A percentile compares a stretch with the other conserved stretches of the same genome.
Evolutionary conservation across 2,329 filamentous ascomycete species (phyloP).

Genomic region (Zasmidium angulare): DNA sequence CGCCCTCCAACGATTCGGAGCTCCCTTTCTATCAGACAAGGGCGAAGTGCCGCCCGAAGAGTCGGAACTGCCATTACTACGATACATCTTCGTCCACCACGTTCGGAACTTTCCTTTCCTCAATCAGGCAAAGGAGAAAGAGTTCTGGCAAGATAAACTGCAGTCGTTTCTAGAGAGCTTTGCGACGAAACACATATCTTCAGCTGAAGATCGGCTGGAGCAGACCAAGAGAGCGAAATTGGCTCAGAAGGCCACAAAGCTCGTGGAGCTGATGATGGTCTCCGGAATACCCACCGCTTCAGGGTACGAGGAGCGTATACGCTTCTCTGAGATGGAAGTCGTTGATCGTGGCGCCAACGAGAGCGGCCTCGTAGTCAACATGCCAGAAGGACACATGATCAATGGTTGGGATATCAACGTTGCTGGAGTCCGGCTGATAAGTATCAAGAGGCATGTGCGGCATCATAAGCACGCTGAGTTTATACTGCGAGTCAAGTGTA

Average conservation of each 20-base stretch:
- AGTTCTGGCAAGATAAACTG: conserved; percentile 98
- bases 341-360: conserved; percentile 93
- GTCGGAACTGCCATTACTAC: conserved; percentile 86
- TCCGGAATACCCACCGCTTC: conserved; percentile 93
- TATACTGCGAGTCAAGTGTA: conserved; percentile 78
- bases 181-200: conserved; percentile 94
- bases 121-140: conserved; percentile 94
- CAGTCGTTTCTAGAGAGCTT: conserved; percentile 97
- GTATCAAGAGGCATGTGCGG: conserved; percentile 80
- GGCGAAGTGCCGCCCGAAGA: conserved; percentile 92
- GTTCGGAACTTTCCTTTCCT: conserved; percentile 97
- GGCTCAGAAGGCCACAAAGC: conserved; percentile 87
- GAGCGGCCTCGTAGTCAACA: conserved; percentile 78
- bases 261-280: conserved; percentile 99
- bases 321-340: conserved; percentile 95
- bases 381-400: conserved; percentile 87
- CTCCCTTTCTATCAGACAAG: conserved; percentile 87
- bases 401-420: conserved; percentile 98
- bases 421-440: conserved; percentile 78
- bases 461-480: conserved; percentile 95
- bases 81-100: conserved; percentile 98
- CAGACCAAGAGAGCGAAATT: conserved; percentile 94
- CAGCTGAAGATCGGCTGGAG: conserved; percentile 91
- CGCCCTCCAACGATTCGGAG: conserved; percentile 89
- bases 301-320: conserved; percentile 94